Conservation (phyloP, 495 filamentous ascomycete genomes). For the Penicillium longicatenatum region DNA sequence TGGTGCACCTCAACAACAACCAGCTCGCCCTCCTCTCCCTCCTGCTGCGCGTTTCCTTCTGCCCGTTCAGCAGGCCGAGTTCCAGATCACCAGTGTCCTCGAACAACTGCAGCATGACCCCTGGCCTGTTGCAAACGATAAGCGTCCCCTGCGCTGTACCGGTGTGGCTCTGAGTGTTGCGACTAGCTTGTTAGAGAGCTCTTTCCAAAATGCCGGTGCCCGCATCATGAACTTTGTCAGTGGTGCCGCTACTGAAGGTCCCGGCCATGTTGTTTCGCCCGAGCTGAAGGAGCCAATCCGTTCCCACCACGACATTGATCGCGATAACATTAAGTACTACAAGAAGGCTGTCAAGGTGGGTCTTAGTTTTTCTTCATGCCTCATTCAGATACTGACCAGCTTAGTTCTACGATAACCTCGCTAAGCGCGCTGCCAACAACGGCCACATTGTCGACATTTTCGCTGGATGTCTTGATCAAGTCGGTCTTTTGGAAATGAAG, state of each 20-base stretch:
- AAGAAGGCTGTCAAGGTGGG: slow-evolving; percentile 96
- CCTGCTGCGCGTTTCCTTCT: slow-evolving; percentile 89
- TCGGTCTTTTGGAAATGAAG: slow-evolving; percentile 98
- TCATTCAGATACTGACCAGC: slow-evolving; percentile 20
- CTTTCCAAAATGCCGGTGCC: slow-evolving; percentile 92
- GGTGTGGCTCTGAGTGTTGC: slow-evolving; percentile 96
- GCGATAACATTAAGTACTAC: slow-evolving; percentile 99
- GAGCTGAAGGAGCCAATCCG: slow-evolving; percentile 96
- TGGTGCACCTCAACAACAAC: slow-evolving; percentile 71
- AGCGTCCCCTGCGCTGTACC: slow-evolving; percentile 88
- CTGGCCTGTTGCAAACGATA: slow-evolving; percentile 96
- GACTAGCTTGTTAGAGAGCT: slow-evolving; percentile 86
- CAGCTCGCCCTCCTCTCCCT: slow-evolving; percentile 77
- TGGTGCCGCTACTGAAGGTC: slow-evolving; percentile 93
- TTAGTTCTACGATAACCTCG: slow-evolving; percentile 94
- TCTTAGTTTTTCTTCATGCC: not conserved
- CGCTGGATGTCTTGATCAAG: slow-evolving; percentile 96
- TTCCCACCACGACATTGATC: slow-evolving; percentile 98
- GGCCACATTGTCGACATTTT: slow-evolving; percentile 98
- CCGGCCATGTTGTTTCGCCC: slow-evolving; percentile 95
- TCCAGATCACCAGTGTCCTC: slow-evolving; percentile 95
- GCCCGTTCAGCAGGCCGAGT: slow-evolving; percentile 94
- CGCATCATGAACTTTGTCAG: slow-evolving; percentile 98
- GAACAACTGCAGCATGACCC: slow-evolving; percentile 98
- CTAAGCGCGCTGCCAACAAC: slow-evolving; percentile 95